phyloP scores from a whole-genome alignment of 2,329 filamentous ascomycete genomes.

The Diplodia mutila region DNA sequence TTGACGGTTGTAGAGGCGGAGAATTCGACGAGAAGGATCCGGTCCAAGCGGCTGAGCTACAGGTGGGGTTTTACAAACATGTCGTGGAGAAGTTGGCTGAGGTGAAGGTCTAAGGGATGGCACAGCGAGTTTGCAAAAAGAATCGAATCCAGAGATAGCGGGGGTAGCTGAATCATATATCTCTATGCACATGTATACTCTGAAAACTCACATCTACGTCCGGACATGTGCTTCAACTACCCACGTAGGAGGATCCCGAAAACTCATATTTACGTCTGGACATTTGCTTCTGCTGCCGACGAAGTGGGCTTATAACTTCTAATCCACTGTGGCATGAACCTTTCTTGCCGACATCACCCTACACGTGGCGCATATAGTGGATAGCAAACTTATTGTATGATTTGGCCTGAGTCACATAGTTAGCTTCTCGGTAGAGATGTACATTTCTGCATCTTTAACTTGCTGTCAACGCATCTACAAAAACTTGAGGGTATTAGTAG shows the following conservation, averaged over 20 bases:
- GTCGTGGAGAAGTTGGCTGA: slow-evolving; percentile 37
- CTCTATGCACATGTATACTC: no score
- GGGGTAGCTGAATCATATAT: no score
- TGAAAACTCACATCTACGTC: no score
- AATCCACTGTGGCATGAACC: no score
- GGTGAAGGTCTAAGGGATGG: slow-evolving; percentile 34
- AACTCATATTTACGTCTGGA: no score
- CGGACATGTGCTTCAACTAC: no score
- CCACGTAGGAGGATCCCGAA: no score
- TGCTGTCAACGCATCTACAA: neutral
- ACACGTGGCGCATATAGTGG: neutral
- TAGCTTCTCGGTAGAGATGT: neutral
- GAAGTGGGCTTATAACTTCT: no score
- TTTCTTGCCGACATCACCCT: neutral
- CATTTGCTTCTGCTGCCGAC: no score
- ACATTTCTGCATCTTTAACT: neutral
- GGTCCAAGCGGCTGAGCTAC: slow-evolving; percentile 35
- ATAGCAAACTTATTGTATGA: neutral
- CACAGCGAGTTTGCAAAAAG: no score
- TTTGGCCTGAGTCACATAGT: neutral
- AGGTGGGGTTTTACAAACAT: slow-evolving; percentile 38
- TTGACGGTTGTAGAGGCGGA: neutral
- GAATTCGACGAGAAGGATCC: slow-evolving; percentile 38
- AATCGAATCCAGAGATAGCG: no score
- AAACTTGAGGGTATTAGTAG: neutral